Base-by-base conservation (phyloP, 345 rosid genomes). In the Camelina laxa region DNA sequence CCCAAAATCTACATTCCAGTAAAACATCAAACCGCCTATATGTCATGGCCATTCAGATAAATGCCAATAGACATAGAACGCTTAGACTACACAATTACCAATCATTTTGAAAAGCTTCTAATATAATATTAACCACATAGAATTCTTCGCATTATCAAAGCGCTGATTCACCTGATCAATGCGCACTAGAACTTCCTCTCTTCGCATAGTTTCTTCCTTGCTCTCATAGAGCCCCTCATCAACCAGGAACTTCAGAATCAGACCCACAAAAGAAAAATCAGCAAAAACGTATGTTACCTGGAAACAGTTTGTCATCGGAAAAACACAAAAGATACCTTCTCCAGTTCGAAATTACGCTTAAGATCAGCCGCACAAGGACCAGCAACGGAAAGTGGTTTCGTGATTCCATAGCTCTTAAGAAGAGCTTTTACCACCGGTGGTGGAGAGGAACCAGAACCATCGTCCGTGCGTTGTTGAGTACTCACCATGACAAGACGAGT, bases 301-400 rank as follows among this genome's bases (percentile, higher is more conserved):
- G 6, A 72, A 36, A 7, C 51, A 47, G 42, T 10, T 33, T 22
- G 6, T 4, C 36, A 54, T 67, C 58, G n/a, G 20, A n/a, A 27
- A 36, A 54, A 36, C 47, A 8, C 10, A 8, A 75, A 57, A 50
- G 36, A 48, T 51, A 59, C 97, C 92, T 87, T 88, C 75, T 88
- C 89, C 54, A 93, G 82, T 64, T 87, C 88, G 9, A 53, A 33
- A 77, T 80, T 89, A 38, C 88, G 88, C 65, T 77, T 91, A 30
- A 80, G 3, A 90, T 93, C 97, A 54, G 79, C 87, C 31, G 83
- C 80, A 0, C 81, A 80, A 11, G 98, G 97, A 24, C 87, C 98
- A 17, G 90, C 81, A 56, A 85, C 21, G 14, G 98, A 93, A 13
- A 93, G 85, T n/a, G 95, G 97, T 62, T 90, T 83, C 67, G 89